Base-by-base conservation (phyloP, 805 yeast species). In the Myxozyma neotropica region DNA sequence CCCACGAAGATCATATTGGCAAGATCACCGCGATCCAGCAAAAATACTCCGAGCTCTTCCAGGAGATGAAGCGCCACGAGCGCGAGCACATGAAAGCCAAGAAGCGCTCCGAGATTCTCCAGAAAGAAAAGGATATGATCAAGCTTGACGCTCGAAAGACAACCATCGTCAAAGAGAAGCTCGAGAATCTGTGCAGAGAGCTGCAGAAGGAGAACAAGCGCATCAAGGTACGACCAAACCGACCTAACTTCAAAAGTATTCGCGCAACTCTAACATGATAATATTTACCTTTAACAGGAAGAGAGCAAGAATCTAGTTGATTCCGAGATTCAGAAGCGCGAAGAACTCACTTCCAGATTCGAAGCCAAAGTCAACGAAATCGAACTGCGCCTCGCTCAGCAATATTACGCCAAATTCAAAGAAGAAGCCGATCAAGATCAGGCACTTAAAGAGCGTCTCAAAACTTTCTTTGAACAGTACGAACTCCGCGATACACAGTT, bases 381-480 rank as follows among this genome's bases (percentile, higher is more conserved):
- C 21, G 50, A 52, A 35, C 31, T 53, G 13, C 47, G 38, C 21
- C 39, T 57, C 39, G 53, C 45, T 29, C 33, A 38, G 24, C 52
- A 50, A n/a, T 7, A 19, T 0, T 21, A 29, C n/a, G 38, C n/a
- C 42, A 53, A 46, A 26, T 23, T 45, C 23, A 39, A 51, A 23
- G 48, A 57, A 29, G 60, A 46, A 8, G 58, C 39, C 43, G 45
- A 53, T 17, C 48, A 48, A n/a, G 47, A 35, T 19, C 59, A 54
- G 23, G 33, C 23, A 12, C 23, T 64, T 29, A 62, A 62, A 45
- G 53, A 46, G 4, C 51, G 54, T 10, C 23, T 63, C 52, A 53
- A 58, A 44, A 44, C 53, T 24, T 57, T 65, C 29, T 51, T 65
- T 23, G 67, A 63, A 17, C 67, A 59, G 48, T 65, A 65, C 46